Base-by-base conservation (phyloP, 345 rosid species). In the Aquilaria yunnanensis region DNA sequence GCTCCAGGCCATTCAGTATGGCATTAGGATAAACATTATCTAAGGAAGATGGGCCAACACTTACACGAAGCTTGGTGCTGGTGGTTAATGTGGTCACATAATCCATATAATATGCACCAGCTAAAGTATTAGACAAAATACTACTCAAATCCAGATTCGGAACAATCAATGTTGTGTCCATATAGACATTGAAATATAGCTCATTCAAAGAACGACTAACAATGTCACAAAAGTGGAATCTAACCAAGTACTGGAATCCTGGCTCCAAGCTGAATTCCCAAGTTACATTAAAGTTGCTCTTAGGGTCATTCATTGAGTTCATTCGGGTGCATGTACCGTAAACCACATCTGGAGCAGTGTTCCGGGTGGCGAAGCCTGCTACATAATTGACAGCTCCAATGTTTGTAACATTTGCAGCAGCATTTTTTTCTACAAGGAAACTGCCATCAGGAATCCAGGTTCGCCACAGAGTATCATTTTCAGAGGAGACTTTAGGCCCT, bases 181-280 rank as follows among this genome's bases (percentile, higher is more conserved):
- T 73, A 62, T 72, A 92, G 53, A 89, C 82, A 75, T 84, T 76
- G 72, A 92, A 92, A 76, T 87, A 85, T 57, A 92, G 91, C 69
- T 72, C 10, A 65, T 92, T 79, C 45, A 82, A 74, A 16, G 67
- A 46, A 0, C 10, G 0, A 45, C 91, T 87, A 57, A 81, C 74
- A 51, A 92, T 83, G 68, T 92, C 97, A 49, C 98, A 92, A 74
- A 89, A 84, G 74, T 92, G 97, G 71, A 90, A 84, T 74, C 98
- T 79, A 57, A 89, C 70, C 51, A 92, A 84, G 65, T 87, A 86
- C 69, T 75, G 85, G 77, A 66, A 89, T 9, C 90, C 92, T 1
- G 81, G 73, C 47, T 83, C 87, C 70, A 92, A 80, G 10, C 57
- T 32, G 49, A 92, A 92, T 53, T 72, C 75, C 98, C 98, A 92